Evolutionary conservation across 106 monocot genomes (phyloP).

Genomic region (Dioscorea zingiberensis): DNA sequence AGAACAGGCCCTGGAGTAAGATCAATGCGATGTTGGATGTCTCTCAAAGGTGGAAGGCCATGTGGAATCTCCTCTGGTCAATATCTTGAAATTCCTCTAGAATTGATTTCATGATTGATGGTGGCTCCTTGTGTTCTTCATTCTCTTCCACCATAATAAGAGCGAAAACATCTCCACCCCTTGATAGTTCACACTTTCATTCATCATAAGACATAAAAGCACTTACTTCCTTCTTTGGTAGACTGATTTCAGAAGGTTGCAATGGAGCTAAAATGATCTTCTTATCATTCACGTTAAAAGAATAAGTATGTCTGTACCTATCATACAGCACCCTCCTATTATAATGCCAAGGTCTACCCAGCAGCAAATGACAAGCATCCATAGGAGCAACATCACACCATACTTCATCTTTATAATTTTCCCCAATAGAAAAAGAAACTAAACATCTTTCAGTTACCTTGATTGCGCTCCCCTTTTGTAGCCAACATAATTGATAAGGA

Average conservation of each 20-base stretch:
- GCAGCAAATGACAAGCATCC: too few relatives aligned
- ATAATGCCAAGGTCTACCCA: too few relatives aligned
- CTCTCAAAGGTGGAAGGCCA: not conserved
- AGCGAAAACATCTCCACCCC: not conserved
- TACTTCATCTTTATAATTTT: too few relatives aligned
- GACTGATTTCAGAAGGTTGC: too few relatives aligned
- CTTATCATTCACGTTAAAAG: too few relatives aligned
- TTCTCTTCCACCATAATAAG: not conserved
- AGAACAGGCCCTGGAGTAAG: not conserved
- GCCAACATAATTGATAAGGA: not conserved
- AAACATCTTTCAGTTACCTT: not conserved
- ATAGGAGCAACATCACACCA: too few relatives aligned
- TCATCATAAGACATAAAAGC: too few relatives aligned
- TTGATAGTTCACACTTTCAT: not conserved
- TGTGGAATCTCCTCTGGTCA: not conserved
- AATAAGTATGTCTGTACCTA: too few relatives aligned
- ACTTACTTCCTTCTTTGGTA: not conserved
- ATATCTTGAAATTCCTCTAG: not conserved
- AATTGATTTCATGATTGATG: not conserved
- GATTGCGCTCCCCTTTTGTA: not conserved
- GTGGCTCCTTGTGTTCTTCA: not conserved
- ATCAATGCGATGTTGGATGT: constrained; percentile 7
- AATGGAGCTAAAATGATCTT: too few relatives aligned
- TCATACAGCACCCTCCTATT: too few relatives aligned
- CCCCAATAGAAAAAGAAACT: too few relatives aligned